Conservation (phyloP, 495 filamentous ascomycete genomes). For the Hypoxylon trugodes region DNA sequence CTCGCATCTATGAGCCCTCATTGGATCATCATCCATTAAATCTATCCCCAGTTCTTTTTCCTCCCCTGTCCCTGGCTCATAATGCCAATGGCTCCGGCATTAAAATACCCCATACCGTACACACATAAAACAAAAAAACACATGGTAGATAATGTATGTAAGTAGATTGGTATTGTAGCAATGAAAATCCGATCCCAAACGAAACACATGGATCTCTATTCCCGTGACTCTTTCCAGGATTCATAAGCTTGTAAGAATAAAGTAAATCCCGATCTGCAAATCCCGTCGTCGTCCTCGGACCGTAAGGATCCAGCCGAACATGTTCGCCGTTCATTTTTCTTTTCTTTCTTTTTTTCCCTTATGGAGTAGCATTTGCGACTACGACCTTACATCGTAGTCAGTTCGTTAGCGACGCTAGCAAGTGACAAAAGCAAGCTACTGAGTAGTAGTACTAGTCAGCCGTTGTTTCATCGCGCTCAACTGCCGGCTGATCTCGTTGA, state of each 20-base stretch:
- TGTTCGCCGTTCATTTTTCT: not conserved
- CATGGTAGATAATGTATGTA: too few relatives aligned
- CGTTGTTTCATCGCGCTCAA: constrained; percentile 30
- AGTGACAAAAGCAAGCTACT: too few relatives aligned
- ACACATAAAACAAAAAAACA: not conserved
- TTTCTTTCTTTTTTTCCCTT: not conserved
- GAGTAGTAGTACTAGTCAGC: not conserved
- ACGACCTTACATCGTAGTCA: constrained; percentile 11
- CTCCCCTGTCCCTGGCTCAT: constrained; percentile 5
- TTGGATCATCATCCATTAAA: constrained; percentile 13
- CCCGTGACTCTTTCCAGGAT: constrained; percentile 14
- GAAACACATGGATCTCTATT: constrained; percentile 24
- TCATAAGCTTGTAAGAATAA: constrained; percentile 3
- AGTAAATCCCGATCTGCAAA: constrained; percentile 32
- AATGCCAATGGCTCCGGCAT: constrained; percentile 9
- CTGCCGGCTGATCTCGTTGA: constrained; percentile 37
- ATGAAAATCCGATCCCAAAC: constrained; percentile 13
- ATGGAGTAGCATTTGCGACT: constrained; percentile 22
- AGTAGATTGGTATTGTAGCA: not conserved
- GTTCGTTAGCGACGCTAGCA: too few relatives aligned
- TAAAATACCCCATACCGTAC: constrained; percentile 31
- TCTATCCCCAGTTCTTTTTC: not conserved
- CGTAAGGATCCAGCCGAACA: constrained; percentile 8
- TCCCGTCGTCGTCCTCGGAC: constrained; percentile 20
- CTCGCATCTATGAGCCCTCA: not conserved